Base-by-base conservation (phyloP, 495 filamentous ascomycete species). In the Aspergillus ostianus region DNA sequence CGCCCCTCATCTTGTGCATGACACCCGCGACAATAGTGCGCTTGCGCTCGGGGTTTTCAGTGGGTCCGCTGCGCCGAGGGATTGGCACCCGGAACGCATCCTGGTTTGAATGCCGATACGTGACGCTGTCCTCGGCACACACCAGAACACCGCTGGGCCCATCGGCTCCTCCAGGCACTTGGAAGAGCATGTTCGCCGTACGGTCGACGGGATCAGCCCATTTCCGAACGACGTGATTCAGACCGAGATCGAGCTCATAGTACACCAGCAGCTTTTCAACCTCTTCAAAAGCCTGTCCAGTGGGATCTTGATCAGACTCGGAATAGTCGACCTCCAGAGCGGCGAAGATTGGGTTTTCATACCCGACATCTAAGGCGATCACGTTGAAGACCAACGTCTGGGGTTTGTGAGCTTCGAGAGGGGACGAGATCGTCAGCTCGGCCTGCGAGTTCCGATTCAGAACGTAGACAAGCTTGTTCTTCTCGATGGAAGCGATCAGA, bases 401-500 rank as follows among this genome's bases (percentile, higher is more conserved):
- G n/a, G 91, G 85, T 72, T 92, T 95, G 74, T 98, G 94, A 6
- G 95, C 95, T 75, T 98, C 95, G n/a, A 98, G 79, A 2, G 95
- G 93, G 17, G 93, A 97, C 6, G 95, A 99, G 45, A 98, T 98
- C 26, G 92, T 94, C 67, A 98, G 82, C 70, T 96, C 92, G 32
- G 90, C 92, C 75, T 96, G 90, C 44, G 92, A 84, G 75, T 97
- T 96, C 45, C 95, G 89, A 77, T 97, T 97, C 56, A 99, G 82
- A 68, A 98, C 93, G 74, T 98, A 99, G 69, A 98, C 95, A 64
- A 99, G 89, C 77, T 98, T 98, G 76, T 98, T 98, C 85, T 99
- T 99, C 75, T 99, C 95, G 58, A 94, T 82, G 9, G 92, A 91
- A 7, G 95, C 90, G 52, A 97, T 91, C 64, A 99, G 80, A 72